Evolutionary conservation across 805 yeast species (phyloP).

Genomic region (Komagataella ulmi): DNA sequence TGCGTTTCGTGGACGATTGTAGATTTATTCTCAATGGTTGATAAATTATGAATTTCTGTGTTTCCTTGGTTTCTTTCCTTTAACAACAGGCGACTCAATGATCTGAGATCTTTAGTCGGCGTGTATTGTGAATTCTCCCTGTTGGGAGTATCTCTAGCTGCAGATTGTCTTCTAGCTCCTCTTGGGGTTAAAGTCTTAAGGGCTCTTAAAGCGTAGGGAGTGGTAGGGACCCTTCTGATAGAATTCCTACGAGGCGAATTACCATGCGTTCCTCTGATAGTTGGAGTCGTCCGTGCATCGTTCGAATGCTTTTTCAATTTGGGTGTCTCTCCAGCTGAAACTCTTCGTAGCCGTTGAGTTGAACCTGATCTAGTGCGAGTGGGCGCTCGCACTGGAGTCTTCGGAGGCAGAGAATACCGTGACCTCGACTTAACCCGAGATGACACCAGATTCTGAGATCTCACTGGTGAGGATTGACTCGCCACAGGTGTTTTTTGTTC

Average conservation of each 20-base stretch:
- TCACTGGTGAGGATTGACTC: neutral
- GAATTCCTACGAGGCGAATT: slow-evolving; percentile 4
- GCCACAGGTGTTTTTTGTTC: neutral
- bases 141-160: neutral
- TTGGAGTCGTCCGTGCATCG: neutral
- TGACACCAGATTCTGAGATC: neutral
- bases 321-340: neutral
- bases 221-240: slow-evolving; percentile 14
- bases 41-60: neutral
- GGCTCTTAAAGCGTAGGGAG: slow-evolving; percentile 17
- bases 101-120: slow-evolving; percentile 16
- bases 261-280: neutral
- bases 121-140: slow-evolving; percentile 11
- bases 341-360: slow-evolving; percentile 1
- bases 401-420: neutral
- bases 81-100: slow-evolving; percentile 16
- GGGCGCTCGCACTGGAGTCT: slow-evolving; percentile 3
- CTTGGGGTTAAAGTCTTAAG: slow-evolving; percentile 16
- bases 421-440: neutral
- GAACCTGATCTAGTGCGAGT: slow-evolving; percentile 6
- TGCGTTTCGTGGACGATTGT: slow-evolving; percentile 3
- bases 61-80: slow-evolving; percentile 10
- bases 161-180: neutral
- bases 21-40: neutral
- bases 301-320: neutral